Base-by-base conservation (phyloP, 225 moss, liverwort and hornwort species). In the Asterella californica region DNA sequence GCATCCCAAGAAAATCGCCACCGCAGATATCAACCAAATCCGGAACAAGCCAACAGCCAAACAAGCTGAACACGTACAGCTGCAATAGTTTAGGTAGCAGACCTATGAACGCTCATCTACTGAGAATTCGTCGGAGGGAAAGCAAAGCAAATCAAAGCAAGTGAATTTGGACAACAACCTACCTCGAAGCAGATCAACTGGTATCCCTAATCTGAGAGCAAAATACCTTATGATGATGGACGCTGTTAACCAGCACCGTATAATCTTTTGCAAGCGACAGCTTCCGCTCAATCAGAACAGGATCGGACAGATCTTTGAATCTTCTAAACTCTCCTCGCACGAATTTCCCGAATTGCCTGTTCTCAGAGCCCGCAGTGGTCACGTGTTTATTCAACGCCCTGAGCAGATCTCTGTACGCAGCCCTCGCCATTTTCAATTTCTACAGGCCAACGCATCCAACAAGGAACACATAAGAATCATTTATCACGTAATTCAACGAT, bases 141-240 rank as follows among this genome's bases (percentile, higher is more conserved):
- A 72, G 14, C 11, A 30, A 22, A 19, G 10, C 15, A 15, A n/a
- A n/a, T n/a, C n/a, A n/a, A n/a, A n/a, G 24, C 48, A n/a, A n/a
- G n/a, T n/a, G n/a, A 49, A 47, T 72, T 24, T 45, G 22, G 24
- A 15, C 47, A 49, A 15, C 50, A 0, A 19, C 52, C n/a, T n/a
- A n/a, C n/a, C n/a, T 27, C 74, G 25, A 21, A 55, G 19, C 18
- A 32, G 14, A 34, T 33, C 33, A 34, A 52, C 1, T 21, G 10
- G 17, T 2, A 37, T 12, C 14, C 19, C 55, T 36, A 36, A 54
- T 33, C 29, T 9, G 21, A 59, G 14, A 38, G 57, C n/a, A n/a
- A 22, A 78, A 21, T 74, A 94, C 97, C 94, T 92, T 97, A 1
- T 97, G 94, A 65, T 90, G 84, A 38, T 94, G 94, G 15, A 97